A percentile compares a stretch with the other conserved stretches of the same genome.
phyloP scores from a whole-genome alignment of 208 protist genomes.

The Leishmania guyanensis region DNA sequence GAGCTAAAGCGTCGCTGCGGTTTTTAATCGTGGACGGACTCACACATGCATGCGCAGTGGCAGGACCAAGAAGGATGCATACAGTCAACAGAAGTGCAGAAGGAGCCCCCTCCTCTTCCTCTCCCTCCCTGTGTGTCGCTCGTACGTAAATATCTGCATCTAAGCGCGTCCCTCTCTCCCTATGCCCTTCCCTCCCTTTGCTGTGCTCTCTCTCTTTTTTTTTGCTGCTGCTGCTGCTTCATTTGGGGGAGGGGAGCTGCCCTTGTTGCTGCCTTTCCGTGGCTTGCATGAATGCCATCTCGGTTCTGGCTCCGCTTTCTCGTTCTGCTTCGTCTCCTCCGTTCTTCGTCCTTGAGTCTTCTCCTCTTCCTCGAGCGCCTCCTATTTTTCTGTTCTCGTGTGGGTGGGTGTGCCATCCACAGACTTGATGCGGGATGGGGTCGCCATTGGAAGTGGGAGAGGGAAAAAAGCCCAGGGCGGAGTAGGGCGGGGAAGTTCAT shows the following conservation, averaged over 20 bases:
- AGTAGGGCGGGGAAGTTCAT: background rate
- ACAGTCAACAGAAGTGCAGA: background rate
- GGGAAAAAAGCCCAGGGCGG: background rate
- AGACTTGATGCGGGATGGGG: background rate
- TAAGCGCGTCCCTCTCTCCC: background rate
- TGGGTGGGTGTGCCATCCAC: too few species aligned
- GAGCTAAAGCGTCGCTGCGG: constrained; percentile 71
- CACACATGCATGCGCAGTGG: background rate
- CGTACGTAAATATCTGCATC: background rate
- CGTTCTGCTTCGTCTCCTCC: background rate
- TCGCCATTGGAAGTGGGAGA: background rate
- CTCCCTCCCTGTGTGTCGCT: background rate
- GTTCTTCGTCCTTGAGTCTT: too few species aligned
- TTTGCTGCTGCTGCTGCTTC: background rate
- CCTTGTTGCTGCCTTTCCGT: background rate
- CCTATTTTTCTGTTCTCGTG: too few species aligned
- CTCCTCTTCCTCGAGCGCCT: too few species aligned
- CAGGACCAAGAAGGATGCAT: background rate
- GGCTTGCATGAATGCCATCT: background rate
- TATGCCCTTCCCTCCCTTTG: background rate
- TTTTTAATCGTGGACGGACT: constrained; percentile 16
- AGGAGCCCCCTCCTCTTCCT: background rate
- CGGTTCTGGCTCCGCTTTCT: background rate
- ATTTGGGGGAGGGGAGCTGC: background rate
- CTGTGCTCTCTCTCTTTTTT: background rate